Evolutionary conservation across 2,329 filamentous ascomycete genomes (phyloP).

Genomic region (Cladosporium colombiae): DNA sequence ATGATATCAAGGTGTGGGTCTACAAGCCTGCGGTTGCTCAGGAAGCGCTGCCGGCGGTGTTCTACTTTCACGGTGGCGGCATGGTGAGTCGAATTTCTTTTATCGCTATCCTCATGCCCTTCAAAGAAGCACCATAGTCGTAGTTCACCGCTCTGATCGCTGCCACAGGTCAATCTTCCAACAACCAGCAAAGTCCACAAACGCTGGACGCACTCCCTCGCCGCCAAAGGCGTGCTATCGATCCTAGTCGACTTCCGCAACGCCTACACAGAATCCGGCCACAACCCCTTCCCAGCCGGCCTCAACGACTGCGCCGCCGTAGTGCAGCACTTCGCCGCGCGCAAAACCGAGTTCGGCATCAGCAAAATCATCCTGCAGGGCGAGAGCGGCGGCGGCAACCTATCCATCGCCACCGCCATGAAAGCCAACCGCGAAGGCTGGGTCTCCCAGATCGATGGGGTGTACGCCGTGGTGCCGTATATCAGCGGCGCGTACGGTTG

Average conservation of each 20-base stretch:
- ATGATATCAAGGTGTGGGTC: conserved; percentile 26
- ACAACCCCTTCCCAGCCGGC: conserved; percentile 34
- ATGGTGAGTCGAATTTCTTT: conserved; percentile 23
- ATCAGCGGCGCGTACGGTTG: conserved; percentile 29
- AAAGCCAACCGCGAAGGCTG: conserved; percentile 35
- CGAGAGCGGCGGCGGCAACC: conserved; percentile 36
- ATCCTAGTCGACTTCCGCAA: conserved; percentile 38
- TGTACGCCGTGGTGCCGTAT: conserved; percentile 32
- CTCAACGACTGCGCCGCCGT: conserved; percentile 35
- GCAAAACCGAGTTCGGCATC: conserved; percentile 29
- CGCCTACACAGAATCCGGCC: conserved; percentile 29
- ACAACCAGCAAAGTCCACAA: conserved; percentile 29
- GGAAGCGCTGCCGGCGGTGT: conserved; percentile 27
- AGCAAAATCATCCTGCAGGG: conserved; percentile 34
- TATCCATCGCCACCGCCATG: conserved; percentile 32
- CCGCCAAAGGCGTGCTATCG: conserved; percentile 27
- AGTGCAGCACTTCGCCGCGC: conserved; percentile 27
- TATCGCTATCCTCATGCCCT: not conserved
- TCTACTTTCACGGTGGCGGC: conserved; percentile 36
- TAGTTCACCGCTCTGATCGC: not conserved
- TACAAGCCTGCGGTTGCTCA: conserved; percentile 22
- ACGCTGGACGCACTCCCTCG: conserved; percentile 33
- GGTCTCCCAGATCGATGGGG: conserved; percentile 30
- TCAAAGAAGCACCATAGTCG: not conserved
- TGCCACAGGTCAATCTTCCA: conserved; percentile 19